Base-by-base conservation (phyloP, 164 flowering plant genomes). In the Protea cynaroides region DNA sequence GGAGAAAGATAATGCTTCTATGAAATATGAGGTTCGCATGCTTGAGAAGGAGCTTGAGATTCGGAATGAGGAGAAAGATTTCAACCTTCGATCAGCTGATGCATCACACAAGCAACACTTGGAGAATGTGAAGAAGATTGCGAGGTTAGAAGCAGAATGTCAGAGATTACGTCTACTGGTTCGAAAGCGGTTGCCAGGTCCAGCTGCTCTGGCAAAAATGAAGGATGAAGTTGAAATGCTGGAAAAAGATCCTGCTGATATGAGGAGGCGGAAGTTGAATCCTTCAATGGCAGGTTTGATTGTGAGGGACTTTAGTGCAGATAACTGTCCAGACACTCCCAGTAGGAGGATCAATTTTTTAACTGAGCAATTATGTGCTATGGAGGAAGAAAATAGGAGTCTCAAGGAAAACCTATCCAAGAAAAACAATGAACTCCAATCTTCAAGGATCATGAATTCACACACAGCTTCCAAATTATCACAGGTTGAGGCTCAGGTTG, bases 41-140 rank as follows among this genome's bases (percentile, higher is more conserved):
- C 83, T 89, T 54, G 92, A 89, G 84, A 90, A 80, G 73, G 98
- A 90, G 66, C 80, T 89, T 55, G 82, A 86, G 75, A 76, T 89
- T 46, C 81, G 83, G 17, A 83, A 77, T 68, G 96, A 85, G 74
- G 96, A 90, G 72, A 75, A 77, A 66, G 89, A 87, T 19, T 82
- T 76, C 46, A 75, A 59, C 59, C 83, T 81, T 0, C 77, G 65
- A 54, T 78, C 85, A 59, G 79, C 79, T 56, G 90, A 83, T 55
- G 84, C 73, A 52, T 70, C 85, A 44, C 82, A 81, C n/a, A 82
- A 77, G 73, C 90, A 86, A 64, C 79, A 82, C 14, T 47, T 82
- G 38, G 89, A 86, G 65, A 76, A 69, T 67, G 57, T 81, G 46
- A 84, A 83, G 83, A 86, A 84, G 70, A 79, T 82, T 54, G 60